Conservation (phyloP, 257 asterid genomes). For the Plectranthus barbatus region DNA sequence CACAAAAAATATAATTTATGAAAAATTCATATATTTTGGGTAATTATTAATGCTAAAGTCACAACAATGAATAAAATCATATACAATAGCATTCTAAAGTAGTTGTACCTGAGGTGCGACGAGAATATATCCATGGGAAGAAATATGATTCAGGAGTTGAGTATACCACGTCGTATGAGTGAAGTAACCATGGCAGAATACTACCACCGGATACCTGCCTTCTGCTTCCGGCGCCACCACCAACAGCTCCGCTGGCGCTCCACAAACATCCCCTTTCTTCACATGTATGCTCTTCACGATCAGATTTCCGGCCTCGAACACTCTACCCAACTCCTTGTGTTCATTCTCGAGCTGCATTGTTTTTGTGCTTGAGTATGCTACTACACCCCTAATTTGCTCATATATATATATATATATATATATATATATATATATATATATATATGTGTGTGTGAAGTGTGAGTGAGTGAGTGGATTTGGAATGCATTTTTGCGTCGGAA, state of each 20-base stretch:
- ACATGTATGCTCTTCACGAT: slow-evolving; percentile 26
- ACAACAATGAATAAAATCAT: too few species aligned
- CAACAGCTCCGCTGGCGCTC: slow-evolving; percentile 29
- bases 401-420: background rate
- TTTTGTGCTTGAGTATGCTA: background rate
- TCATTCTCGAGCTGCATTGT: background rate
- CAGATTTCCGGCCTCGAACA: slow-evolving; percentile 37
- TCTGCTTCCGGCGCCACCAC: slow-evolving; percentile 34
- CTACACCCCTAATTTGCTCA: background rate
- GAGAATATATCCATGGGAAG: slow-evolving; percentile 59
- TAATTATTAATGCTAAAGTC: too few species aligned
- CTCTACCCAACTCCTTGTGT: slow-evolving; percentile 9
- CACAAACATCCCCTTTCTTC: slow-evolving; percentile 23
- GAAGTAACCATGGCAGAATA: slow-evolving; percentile 53
- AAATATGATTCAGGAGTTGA: slow-evolving; percentile 45
- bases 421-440: background rate
- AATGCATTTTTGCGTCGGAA: background rate
- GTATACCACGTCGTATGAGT: slow-evolving; percentile 32
- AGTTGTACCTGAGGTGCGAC: slow-evolving; percentile 52
- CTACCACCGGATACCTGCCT: slow-evolving; percentile 40
- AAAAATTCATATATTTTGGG: too few species aligned
- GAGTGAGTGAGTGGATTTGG: background rate
- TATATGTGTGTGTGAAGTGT: too few species aligned
- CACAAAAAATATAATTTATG: too few species aligned
- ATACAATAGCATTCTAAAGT: too few species aligned